These are phyloP conservation scores for Lunularia cruciata DNA, from an alignment of 225 moss, liverwort and hornwort species.

Conservation along the genomic window DNA sequence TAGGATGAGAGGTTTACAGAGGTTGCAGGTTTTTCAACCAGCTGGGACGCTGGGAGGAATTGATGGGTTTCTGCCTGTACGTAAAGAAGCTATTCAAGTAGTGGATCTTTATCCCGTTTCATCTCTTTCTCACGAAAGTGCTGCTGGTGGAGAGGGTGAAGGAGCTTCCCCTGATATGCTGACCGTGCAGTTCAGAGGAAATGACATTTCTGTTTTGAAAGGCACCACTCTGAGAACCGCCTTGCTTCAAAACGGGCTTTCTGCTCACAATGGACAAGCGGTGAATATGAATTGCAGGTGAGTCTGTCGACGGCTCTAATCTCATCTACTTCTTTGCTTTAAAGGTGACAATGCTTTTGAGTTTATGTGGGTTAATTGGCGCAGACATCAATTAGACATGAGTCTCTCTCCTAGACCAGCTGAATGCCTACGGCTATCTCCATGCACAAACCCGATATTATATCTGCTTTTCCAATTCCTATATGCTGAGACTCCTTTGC, in stretches of 20 bases:
- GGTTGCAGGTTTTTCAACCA: not conserved
- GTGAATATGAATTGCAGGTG: slow-evolving; percentile 39
- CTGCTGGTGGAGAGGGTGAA: not conserved
- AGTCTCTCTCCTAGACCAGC: no score
- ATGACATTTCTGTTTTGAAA: slow-evolving; percentile 27
- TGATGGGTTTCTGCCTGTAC: not conserved
- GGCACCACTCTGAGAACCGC: slow-evolving; percentile 34
- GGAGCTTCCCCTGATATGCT: slow-evolving; percentile 11
- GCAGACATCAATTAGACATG: no score
- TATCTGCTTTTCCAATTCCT: no score
- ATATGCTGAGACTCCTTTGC: no score
- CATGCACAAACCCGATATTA: no score
- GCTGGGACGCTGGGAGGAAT: no score
- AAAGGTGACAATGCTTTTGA: no score
- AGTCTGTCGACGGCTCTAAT: not conserved
- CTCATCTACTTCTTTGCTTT: no score
- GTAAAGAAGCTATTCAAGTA: not conserved
- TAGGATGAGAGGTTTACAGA: slow-evolving; percentile 18
- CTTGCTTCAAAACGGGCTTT: slow-evolving; percentile 27
- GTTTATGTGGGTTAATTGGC: no score
- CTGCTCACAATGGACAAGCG: slow-evolving; percentile 35
- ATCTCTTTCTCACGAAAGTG: not conserved
- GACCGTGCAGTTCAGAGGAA: slow-evolving; percentile 37
- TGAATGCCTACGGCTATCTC: no score
- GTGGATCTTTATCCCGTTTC: not conserved